A percentile compares a stretch with the other conserved stretches of the same genome.
Conservation (phyloP, 257 asterid species). For the Ligustrum vulgare region DNA sequence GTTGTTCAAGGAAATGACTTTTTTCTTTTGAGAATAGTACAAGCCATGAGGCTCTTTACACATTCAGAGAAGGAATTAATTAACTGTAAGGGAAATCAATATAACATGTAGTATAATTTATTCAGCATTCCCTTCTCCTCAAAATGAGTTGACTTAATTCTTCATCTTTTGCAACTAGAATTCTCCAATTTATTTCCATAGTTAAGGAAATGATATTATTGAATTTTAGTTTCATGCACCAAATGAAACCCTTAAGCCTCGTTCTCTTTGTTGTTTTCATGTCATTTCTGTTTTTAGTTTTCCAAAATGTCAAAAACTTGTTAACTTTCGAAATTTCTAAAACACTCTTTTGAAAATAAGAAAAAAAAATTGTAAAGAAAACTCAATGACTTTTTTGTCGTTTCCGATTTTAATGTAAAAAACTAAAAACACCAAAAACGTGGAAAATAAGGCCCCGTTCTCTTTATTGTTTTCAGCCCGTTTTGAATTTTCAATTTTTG, state of each 20-base stretch:
- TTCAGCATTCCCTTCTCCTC: conserved; percentile 9
- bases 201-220: not conserved
- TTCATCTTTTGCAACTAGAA: not conserved
- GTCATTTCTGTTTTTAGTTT: too few relatives aligned
- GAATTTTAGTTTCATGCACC: not conserved
- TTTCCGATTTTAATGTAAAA: too few relatives aligned
- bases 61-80: conserved; percentile 5
- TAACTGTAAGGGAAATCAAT: not conserved
- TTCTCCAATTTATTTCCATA: not conserved
- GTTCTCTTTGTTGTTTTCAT: too few relatives aligned
- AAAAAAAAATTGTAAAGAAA: too few relatives aligned
- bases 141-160: not conserved
- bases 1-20: conserved; percentile 5
- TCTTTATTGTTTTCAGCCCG: too few relatives aligned
- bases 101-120: conserved; percentile 5
- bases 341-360: too few relatives aligned
- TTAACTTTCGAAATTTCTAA: too few relatives aligned
- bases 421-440: too few relatives aligned
- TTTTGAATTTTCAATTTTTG: too few relatives aligned
- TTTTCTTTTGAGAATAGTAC: not conserved
- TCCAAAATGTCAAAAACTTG: too few relatives aligned
- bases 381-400: too few relatives aligned
- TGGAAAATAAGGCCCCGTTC: too few relatives aligned
- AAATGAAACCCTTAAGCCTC: not conserved
- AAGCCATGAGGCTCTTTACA: not conserved